Evolutionary conservation across 768 basidiomycete genomes (phyloP).

Genomic region (Steccherinum ochraceum): DNA sequence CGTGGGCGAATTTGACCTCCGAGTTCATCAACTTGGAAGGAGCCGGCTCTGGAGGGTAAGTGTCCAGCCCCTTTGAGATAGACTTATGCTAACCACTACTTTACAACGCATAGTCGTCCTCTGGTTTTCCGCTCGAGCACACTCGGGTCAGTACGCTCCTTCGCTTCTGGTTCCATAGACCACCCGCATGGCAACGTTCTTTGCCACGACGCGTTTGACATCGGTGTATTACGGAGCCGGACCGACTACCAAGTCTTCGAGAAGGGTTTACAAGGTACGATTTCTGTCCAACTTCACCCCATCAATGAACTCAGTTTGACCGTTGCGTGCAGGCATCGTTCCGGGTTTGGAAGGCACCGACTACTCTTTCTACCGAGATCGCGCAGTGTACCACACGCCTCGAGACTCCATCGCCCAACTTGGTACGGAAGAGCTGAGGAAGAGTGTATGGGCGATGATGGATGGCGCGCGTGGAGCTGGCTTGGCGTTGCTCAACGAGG

Average conservation of each 20-base stretch:
- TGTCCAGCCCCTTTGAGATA: neutral
- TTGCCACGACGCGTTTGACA: conserved; percentile 61
- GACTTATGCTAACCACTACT: neutral
- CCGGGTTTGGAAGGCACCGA: conserved; percentile 71
- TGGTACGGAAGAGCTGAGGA: conserved; percentile 39
- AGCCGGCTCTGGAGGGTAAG: conserved; percentile 70
- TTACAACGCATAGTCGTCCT: conserved; percentile 48
- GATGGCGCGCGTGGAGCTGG: conserved; percentile 56
- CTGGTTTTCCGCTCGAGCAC: conserved; percentile 71
- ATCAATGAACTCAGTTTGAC: no score
- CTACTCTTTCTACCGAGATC: conserved; percentile 69
- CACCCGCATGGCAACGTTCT: conserved; percentile 72
- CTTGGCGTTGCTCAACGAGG: conserved; percentile 41
- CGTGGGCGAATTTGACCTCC: conserved; percentile 61
- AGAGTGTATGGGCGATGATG: conserved; percentile 75
- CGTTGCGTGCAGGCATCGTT: no score
- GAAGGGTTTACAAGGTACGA: conserved; percentile 22
- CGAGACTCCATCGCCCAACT: conserved; percentile 61
- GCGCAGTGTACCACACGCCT: conserved; percentile 73
- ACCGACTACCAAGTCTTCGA: conserved; percentile 75
- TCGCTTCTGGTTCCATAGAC: conserved; percentile 33
- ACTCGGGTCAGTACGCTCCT: conserved; percentile 46
- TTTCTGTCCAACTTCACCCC: no score
- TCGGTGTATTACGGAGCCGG: conserved; percentile 55
- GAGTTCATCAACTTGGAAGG: conserved; percentile 82